These are phyloP conservation scores for Schrenkiella parvula DNA, from an alignment of 345 rosid genomes.

Conservation along the genomic window DNA sequence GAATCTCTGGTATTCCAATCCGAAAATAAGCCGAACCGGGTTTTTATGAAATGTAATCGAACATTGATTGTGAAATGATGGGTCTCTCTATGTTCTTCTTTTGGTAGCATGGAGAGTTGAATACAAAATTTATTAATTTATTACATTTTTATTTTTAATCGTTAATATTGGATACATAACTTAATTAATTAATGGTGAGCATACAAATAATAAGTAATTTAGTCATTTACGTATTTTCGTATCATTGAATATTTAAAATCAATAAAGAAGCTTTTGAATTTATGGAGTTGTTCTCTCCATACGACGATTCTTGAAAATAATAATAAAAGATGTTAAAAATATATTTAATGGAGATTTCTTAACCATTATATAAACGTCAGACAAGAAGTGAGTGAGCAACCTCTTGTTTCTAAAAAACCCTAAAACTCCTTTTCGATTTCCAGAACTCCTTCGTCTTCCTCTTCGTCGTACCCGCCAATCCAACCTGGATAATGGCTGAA, in stretches of 20 bases:
- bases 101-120: neutral
- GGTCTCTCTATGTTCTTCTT: neutral
- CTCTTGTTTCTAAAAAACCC: neutral
- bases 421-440: neutral
- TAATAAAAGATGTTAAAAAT: no score
- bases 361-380: neutral
- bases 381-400: neutral
- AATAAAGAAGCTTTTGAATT: no score
- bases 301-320: no score
- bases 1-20: constrained; percentile 60
- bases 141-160: neutral
- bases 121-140: neutral
- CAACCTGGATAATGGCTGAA: neutral
- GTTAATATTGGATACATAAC: neutral
- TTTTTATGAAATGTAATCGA: constrained; percentile 1
- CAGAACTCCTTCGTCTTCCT: neutral
- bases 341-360: no score
- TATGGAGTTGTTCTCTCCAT: no score
- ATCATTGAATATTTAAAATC: no score
- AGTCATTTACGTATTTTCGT: no score
- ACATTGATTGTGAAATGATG: neutral
- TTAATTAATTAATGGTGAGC: no score
- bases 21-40: constrained; percentile 37
- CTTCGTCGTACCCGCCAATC: neutral
- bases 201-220: no score